Evolutionary conservation across 495 filamentous ascomycete species (phyloP), one percentile per base, ranked within the genome.

Genomic region (Echria macrotheca): DNA sequence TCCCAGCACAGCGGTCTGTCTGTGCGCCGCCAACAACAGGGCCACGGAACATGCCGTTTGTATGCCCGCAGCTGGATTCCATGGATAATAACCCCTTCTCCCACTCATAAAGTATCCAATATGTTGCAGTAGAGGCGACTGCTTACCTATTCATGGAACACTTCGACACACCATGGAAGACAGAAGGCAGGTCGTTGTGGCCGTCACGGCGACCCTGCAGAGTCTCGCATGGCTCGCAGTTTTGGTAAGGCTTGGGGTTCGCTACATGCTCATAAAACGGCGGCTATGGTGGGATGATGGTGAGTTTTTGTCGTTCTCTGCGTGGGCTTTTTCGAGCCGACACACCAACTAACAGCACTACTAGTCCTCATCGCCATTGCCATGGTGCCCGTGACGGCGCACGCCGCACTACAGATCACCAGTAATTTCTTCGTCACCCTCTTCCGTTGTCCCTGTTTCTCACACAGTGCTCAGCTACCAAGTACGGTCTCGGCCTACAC

Each of bases 271-370:
- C 7, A 36, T 46, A 26, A 46, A 46, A 29, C 44, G 26, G 18
- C 40, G 40, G 44, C 10, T 46, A 9, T 33, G 44, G 26, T 46
- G 44, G 44, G 44, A 46, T 35, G 44, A 46, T 21, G 31, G 44
- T 46, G 2, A 8, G 26, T 4, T 33, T 46, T 17, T 11, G 26
- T 21, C n/a, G 9, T 21, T 11, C 26, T 18, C n/a, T n/a, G n/a
- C n/a, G n/a, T n/a, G n/a, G n/a, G n/a, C n/a, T 2, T 11, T 26
- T 31, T 33, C 26, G 9, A 9, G 15, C 15, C 15, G 17, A 32
- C n/a, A n/a, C n/a, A n/a, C n/a, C n/a, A 36, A 33, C 44, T 46
- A 11, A 46, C 44, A 3, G 4, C 2, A 10, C 2, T 10, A 6
- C 10, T 21, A 46, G 44, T 22, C n/a, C 44, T 46, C n/a, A 22